Conservation (phyloP, 2,329 filamentous ascomycete genomes). For the Trichophyton mentagrophytes region DNA sequence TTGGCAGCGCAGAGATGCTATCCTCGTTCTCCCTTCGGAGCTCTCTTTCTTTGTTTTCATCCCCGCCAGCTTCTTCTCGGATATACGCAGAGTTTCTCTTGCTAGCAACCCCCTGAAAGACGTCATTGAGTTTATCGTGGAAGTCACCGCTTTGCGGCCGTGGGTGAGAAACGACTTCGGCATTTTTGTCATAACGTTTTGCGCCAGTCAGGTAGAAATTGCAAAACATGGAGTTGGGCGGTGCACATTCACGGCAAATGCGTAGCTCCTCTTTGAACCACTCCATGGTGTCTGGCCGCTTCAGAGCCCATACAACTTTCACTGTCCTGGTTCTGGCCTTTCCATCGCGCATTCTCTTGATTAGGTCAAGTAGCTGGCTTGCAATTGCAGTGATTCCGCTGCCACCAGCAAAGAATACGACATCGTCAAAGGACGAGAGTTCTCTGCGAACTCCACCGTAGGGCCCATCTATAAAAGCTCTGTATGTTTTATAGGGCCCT, state of each 20-base stretch:
- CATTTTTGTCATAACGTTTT: conserved; percentile 38
- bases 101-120: conserved; percentile 72
- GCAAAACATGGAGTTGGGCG: conserved; percentile 76
- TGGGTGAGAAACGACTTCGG: conserved; percentile 33
- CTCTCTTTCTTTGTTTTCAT: conserved; percentile 65
- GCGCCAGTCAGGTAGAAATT: conserved; percentile 88
- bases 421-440: conserved; percentile 83
- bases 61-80: conserved; percentile 58
- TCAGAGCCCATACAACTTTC: conserved; percentile 87
- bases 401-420: conserved; percentile 83
- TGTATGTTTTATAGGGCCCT: conserved; percentile 81
- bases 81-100: conserved; percentile 80
- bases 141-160: conserved; percentile 60
- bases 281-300: conserved; percentile 83
- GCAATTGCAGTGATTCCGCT: conserved; percentile 90
- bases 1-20: conserved; percentile 66
- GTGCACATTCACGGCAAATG: conserved; percentile 80
- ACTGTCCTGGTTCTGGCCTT: conserved; percentile 87
- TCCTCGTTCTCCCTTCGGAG: conserved; percentile 74
- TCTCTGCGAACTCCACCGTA: conserved; percentile 90
- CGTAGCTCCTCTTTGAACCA: conserved; percentile 94
- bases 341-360: conserved; percentile 89
- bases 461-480: conserved; percentile 83
- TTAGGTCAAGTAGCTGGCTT: conserved; percentile 81
- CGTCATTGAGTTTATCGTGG: conserved; percentile 76